phyloP scores from a whole-genome alignment of 2,329 filamentous ascomycete species.

The Phialophora chinensis region DNA sequence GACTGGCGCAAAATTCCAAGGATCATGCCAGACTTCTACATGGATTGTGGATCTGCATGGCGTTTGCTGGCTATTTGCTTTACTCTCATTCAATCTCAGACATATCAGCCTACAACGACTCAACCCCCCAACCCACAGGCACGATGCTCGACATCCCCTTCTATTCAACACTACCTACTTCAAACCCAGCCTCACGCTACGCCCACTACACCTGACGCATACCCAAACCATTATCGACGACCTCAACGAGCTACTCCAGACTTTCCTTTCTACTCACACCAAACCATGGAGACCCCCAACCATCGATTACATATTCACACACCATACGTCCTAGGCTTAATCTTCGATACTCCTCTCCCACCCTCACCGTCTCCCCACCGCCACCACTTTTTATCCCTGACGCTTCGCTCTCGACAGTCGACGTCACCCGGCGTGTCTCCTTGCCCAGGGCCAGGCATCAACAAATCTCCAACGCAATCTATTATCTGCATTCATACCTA shows the following conservation, averaged over 20 bases:
- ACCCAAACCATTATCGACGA: not conserved
- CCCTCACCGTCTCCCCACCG: not conserved
- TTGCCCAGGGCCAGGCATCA: conserved; percentile 10
- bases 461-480: conserved; percentile 8
- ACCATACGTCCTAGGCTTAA: not conserved
- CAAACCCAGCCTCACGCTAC: conserved; percentile 14
- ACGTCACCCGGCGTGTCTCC: conserved; percentile 15
- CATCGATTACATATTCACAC: not conserved
- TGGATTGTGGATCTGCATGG: conserved; percentile 33
- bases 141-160: conserved; percentile 5
- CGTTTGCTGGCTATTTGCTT: conserved; percentile 30
- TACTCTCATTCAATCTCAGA: conserved; percentile 20
- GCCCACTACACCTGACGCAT: conserved; percentile 8
- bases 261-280: not conserved
- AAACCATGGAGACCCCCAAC: not conserved
- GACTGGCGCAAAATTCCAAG: conserved; percentile 23
- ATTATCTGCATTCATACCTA: conserved; percentile 5
- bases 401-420: not conserved
- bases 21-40: conserved; percentile 25
- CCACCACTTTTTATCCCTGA: not conserved
- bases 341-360: not conserved
- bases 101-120: conserved; percentile 19
- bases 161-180: conserved; percentile 11
- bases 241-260: not conserved
- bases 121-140: not conserved